Evolutionary conservation across 345 rosid species (phyloP).

Genomic region (Linum usitatissimum): DNA sequence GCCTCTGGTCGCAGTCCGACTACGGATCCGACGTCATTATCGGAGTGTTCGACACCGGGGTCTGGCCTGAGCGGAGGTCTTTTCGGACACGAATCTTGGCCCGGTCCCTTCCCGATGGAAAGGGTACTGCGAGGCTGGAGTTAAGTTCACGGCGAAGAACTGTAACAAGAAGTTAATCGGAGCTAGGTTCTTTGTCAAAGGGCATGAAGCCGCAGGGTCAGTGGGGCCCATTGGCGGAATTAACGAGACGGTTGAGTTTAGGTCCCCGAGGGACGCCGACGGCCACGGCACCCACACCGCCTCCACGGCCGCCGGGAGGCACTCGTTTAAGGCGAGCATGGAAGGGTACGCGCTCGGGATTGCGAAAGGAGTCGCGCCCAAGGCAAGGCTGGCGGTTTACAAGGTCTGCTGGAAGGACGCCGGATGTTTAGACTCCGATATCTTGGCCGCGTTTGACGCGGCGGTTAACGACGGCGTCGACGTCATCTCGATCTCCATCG

Average conservation of each 20-base stretch:
- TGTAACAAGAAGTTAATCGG: conserved; percentile 72
- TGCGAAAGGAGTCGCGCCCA: conserved; percentile 84
- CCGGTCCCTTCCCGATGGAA: conserved; percentile 70
- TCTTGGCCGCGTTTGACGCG: no score
- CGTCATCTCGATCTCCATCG: no score
- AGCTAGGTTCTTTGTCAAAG: conserved; percentile 58
- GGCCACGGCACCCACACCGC: conserved; percentile 87
- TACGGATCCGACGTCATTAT: conserved; percentile 85
- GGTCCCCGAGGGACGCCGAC: conserved; percentile 77
- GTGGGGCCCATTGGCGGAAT: conserved; percentile 48
- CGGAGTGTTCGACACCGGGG: conserved; percentile 73
- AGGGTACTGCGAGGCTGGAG: conserved; percentile 54
- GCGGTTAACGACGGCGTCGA: conserved; percentile 7
- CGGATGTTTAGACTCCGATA: no score
- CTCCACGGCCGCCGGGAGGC: conserved; percentile 64
- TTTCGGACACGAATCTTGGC: conserved; percentile 62
- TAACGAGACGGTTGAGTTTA: conserved; percentile 62
- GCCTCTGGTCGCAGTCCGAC: conserved; percentile 78
- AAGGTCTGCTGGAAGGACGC: conserved; percentile 36
- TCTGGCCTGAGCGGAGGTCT: conserved; percentile 77
- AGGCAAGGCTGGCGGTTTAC: conserved; percentile 62
- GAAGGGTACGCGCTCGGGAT: conserved; percentile 63
- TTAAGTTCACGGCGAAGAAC: conserved; percentile 26
- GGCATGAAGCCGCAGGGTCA: conserved; percentile 67
- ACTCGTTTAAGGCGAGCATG: conserved; percentile 61